Evolutionary conservation across 305 asterid species (phyloP).

Genomic region (Solanum hybrid): DNA sequence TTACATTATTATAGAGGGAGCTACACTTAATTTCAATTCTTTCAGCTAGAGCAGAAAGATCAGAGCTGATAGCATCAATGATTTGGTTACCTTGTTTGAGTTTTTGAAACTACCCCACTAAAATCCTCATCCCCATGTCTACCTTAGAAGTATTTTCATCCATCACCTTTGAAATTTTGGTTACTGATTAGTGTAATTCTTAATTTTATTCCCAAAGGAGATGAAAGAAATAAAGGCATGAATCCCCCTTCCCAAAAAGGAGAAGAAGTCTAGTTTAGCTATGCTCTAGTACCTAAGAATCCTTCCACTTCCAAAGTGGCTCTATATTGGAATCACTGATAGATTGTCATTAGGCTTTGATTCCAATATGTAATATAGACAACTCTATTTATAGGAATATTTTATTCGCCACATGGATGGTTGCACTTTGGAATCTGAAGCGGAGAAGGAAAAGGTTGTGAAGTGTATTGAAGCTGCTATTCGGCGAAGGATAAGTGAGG

Average conservation of each 20-base stretch:
- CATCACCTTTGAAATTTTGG: background rate
- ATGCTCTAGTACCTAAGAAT: background rate
- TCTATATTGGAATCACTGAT: background rate
- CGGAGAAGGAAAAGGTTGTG: conserved; percentile 65
- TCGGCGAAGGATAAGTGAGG: conserved; percentile 82
- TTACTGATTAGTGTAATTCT: background rate
- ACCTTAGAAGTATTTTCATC: background rate
- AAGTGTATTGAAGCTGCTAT: conserved; percentile 97
- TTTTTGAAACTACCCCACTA: background rate
- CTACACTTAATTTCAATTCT: background rate
- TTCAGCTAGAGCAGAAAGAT: background rate
- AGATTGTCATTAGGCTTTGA: background rate
- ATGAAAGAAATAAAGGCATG: background rate
- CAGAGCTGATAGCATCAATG: background rate
- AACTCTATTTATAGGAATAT: conserved; percentile 46
- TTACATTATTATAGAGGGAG: background rate
- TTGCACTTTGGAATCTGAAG: conserved; percentile 50
- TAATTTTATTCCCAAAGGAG: background rate
- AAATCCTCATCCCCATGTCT: background rate
- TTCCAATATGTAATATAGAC: background rate
- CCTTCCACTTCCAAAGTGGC: background rate
- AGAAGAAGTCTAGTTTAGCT: background rate
- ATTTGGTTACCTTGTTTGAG: background rate
- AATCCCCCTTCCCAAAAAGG: background rate
- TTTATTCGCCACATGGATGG: conserved; percentile 83